Evolutionary conservation across 169 alveolate species (phyloP), one percentile per base, ranked within the genome.

Genomic region (Eimeria necatrix): DNA sequence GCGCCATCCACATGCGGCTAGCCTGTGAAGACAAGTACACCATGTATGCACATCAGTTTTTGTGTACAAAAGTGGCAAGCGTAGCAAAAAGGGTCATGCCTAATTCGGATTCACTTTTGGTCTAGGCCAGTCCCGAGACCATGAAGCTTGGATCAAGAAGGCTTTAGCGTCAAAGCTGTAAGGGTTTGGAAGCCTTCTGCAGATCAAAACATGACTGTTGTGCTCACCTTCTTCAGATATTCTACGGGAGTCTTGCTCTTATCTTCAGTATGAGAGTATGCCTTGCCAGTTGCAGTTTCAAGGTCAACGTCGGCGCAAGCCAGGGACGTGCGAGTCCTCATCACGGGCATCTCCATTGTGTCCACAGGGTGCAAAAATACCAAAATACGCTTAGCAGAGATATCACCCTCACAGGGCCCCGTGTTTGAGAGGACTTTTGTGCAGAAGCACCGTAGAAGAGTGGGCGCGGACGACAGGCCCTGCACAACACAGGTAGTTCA

Each of bases 1-100:
- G 53, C 9, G 95, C 61, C 41, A 90, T 53, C 95, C 95, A 90
- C 32, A 73, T 52, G 64, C 90, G 88, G 26, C 89, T 90, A 5
- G 95, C 95, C 95, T 90, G 60, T 12, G 22, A 9, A 10, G 9
- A 90, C 22, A 20, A 18, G 68, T 32, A 32, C 41, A 32, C 41
- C 41, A 32, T 2, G 41, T 32, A 32, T 32, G 41, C 41, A 32
- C 41, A 32, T 0, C 41, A 32, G 41, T 32, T 32, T 32, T 2
- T 32, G 41, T 32, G 41, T 32, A 32, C 41, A 32, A 32, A 32
- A 2, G 41, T 32, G 2, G 41, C 41, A 32, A 32, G 41, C 41
- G 41, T 32, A 32, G 41, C 41, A 32, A 56, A 3, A 0, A 18
- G 68, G 68, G 68, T 14, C 20, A 56, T 56, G 22, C 68, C 20